Conservation (phyloP, 441 rosid genomes). For the Aleurites moluccanus region DNA sequence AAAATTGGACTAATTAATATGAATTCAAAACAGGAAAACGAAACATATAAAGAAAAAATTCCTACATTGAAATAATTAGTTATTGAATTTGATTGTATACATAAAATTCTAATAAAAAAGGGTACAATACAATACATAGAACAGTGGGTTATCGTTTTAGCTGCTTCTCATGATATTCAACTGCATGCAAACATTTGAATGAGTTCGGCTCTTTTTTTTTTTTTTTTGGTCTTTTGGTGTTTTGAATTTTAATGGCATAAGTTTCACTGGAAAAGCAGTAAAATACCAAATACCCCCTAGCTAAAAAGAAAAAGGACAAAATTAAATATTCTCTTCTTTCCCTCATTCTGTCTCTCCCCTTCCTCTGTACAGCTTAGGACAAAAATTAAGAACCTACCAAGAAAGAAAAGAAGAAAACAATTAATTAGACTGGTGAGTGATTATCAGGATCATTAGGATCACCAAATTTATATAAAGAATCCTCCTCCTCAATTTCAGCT, state of each 20-base stretch:
- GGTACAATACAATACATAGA: neutral
- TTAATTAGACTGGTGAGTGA: conserved; percentile 23
- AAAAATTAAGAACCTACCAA: neutral
- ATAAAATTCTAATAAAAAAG: neutral
- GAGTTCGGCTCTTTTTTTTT: neutral
- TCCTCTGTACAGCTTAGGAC: conserved; percentile 20
- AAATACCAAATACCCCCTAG: neutral
- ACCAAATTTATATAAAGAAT: conserved; percentile 27
- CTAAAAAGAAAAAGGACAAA: neutral
- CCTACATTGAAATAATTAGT: neutral
- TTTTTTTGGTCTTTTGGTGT: neutral
- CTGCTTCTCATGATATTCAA: conserved; percentile 1
- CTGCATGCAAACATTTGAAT: neutral
- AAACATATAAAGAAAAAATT: neutral
- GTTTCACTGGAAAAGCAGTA: neutral
- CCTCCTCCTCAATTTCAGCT: conserved; percentile 39
- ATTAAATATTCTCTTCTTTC: neutral
- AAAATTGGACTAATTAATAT: neutral
- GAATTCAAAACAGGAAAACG: neutral
- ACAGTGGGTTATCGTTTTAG: neutral
- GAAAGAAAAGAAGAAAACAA: neutral
- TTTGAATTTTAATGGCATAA: neutral
- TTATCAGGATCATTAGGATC: conserved; percentile 21
- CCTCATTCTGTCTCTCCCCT: neutral
- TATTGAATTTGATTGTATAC: neutral